Base-by-base conservation (phyloP, 352 stramenopile genomes). In the Peronospora destructor region DNA sequence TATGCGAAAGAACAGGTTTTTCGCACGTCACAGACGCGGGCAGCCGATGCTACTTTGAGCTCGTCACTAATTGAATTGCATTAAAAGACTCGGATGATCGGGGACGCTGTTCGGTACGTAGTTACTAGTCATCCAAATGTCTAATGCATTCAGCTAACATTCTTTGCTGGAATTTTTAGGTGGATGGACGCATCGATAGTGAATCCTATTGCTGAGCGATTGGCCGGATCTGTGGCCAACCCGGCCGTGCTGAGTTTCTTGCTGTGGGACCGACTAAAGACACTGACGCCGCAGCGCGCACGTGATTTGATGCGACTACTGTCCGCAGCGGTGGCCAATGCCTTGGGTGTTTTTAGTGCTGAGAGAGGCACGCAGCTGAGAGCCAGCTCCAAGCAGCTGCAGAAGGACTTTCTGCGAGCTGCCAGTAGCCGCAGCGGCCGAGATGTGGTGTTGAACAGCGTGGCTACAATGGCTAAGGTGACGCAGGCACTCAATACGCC, bases 141-240 rank as follows among this genome's bases (percentile, higher is more conserved):
- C 13, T 33, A 12, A 16, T n/a, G 30, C 7, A 36, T 6, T 12
- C 25, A 17, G 16, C 9, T 29, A 4, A 30, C 30, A 43, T 4
- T 42, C 9, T 30, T 14, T 36, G 13, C 8, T 51, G 14, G 19
- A 4, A 7, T 13, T 39, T 14, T 11, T 53, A 81, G 70, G 41
- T 81, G 71, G 71, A 64, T 87, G 49, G 76, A 87, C 47, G 71
- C 67, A 41, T 65, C 60, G 10, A 57, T 87, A 23, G 74, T 88
- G 53, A 76, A 64, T 32, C 76, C 76, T 30, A 67, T 88, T 39
- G 60, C 74, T 26, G 55, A 53, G 14, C 67, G 64, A 2, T 63
- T 88, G 40, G 74, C 71, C 5, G 65, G 53, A n/a, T 91, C 79
- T n/a, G 71, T 87, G 50, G 73, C 60, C 44, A 91, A 91, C 34